Evolutionary conservation across 2,329 filamentous ascomycete species (phyloP).

Genomic region (Aspergillus chevalieri): DNA sequence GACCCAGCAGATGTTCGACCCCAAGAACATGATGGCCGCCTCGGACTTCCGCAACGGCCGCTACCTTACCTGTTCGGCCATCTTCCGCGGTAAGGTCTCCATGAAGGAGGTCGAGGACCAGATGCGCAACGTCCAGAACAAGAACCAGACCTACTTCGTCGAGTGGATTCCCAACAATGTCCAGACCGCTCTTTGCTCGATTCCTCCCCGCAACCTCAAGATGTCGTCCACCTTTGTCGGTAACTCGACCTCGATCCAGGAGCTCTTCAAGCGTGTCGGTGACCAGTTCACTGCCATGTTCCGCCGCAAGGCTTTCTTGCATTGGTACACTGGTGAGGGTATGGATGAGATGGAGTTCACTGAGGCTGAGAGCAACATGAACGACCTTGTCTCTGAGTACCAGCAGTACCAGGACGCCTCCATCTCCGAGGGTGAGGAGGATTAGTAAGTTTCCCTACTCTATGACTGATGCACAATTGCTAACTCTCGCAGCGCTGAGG

Average conservation of each 20-base stretch:
- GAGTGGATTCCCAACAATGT: conserved; percentile 99
- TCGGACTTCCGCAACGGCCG: conserved; percentile 99
- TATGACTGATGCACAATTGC: conserved; percentile 3
- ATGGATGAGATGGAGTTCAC: conserved; percentile 99
- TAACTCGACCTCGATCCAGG: conserved; percentile 99
- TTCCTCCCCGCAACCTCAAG: conserved; percentile 93
- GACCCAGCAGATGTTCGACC: conserved; percentile 99
- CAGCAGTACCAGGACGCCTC: conserved; percentile 99
- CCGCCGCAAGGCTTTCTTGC: conserved; percentile 99
- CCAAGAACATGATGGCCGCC: conserved; percentile 99
- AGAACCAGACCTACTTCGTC: conserved; percentile 99
- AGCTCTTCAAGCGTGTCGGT: conserved; percentile 99
- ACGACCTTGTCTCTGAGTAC: conserved; percentile 98
- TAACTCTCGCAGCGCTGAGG: conserved; percentile 56
- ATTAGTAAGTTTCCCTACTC: conserved; percentile 52
- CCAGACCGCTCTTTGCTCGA: conserved; percentile 97
- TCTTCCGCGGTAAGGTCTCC: conserved; percentile 99
- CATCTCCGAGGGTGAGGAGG: conserved; percentile 94
- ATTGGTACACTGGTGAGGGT: conserved; percentile 99
- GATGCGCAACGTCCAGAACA: conserved; percentile 99
- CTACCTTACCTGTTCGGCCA: conserved; percentile 98
- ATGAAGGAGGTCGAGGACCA: conserved; percentile 99
- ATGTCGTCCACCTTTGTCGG: conserved; percentile 99
- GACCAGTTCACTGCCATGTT: conserved; percentile 99
- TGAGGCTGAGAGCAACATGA: conserved; percentile 99